Percentiles rank a stretch among this genome's conserved stretches.
phyloP scores from a whole-genome alignment of 306 rosid genomes.

The Casuarina glauca region DNA sequence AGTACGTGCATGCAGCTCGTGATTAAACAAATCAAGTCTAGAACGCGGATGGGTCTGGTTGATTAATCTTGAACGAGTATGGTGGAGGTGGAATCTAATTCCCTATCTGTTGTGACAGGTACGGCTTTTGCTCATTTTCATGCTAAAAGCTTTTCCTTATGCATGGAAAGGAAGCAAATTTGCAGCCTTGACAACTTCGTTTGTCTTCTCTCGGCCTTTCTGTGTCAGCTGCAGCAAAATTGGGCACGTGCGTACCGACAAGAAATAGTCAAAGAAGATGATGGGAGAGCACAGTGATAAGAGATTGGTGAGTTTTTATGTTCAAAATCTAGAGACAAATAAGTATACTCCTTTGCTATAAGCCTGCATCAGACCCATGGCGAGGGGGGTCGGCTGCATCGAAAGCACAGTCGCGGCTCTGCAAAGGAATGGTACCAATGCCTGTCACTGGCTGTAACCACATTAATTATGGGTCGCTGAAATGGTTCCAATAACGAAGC shows the following conservation, averaged over 20 bases:
- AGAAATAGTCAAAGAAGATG: not conserved
- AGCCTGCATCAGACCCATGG: too few species aligned
- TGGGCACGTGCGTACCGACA: not conserved
- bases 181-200: conserved; percentile 51
- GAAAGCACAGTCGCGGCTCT: not conserved
- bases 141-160: conserved; percentile 34
- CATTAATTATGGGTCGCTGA: not conserved
- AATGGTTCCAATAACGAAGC: not conserved
- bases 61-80: not conserved
- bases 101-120: conserved; percentile 31
- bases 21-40: conserved; percentile 3
- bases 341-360: too few species aligned
- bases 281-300: not conserved
- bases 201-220: conserved; percentile 16
- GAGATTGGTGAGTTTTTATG: not conserved
- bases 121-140: conserved; percentile 46
- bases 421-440: not conserved
- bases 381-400: too few species aligned
- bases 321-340: not conserved
- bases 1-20: not conserved
- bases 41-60: conserved; percentile 14
- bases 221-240: not conserved
- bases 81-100: conserved; percentile 38
- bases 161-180: conserved; percentile 48
- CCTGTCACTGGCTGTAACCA: not conserved